These are phyloP conservation scores for Periglandula ipomoeae DNA, from an alignment of 2,329 filamentous ascomycete species.

Conservation along the genomic window DNA sequence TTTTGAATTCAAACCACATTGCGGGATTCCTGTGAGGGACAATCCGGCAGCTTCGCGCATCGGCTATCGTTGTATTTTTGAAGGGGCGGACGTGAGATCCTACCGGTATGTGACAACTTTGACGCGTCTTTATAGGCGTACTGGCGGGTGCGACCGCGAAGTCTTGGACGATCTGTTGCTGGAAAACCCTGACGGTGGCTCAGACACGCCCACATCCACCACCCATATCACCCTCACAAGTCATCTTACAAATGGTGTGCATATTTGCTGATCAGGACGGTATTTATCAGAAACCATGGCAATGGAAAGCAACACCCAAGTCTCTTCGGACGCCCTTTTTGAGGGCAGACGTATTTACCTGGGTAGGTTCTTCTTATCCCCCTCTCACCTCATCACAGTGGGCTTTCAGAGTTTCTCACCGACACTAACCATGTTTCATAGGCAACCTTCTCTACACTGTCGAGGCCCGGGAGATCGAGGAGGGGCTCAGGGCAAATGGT, in stretches of 20 bases:
- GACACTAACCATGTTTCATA: conserved; percentile 2
- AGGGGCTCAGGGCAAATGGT: conserved; percentile 37
- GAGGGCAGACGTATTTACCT: conserved; percentile 46
- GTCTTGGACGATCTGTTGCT: too few relatives aligned
- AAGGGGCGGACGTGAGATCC: background rate
- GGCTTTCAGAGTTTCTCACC: too few relatives aligned
- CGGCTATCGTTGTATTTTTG: too few relatives aligned
- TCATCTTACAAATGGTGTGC: background rate
- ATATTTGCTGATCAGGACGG: background rate
- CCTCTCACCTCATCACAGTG: background rate
- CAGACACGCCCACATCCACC: background rate
- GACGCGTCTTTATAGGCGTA: background rate
- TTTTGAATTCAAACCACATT: background rate
- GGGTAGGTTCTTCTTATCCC: conserved; percentile 24
- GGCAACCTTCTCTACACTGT: conserved; percentile 49
- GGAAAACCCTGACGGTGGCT: background rate
- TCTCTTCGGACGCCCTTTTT: conserved; percentile 14
- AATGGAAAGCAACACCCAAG: background rate
- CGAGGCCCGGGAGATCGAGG: conserved; percentile 49
- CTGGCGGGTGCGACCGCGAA: too few relatives aligned
- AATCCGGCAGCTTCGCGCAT: background rate
- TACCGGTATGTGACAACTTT: background rate
- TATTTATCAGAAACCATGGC: background rate
- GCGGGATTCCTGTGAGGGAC: background rate
- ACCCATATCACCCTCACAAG: background rate